Percentiles rank a stretch among this genome's conserved stretches.
These are phyloP conservation scores for Alternaria gaisen DNA, from an alignment of 2,329 filamentous ascomycete genomes.

Conservation along the genomic window DNA sequence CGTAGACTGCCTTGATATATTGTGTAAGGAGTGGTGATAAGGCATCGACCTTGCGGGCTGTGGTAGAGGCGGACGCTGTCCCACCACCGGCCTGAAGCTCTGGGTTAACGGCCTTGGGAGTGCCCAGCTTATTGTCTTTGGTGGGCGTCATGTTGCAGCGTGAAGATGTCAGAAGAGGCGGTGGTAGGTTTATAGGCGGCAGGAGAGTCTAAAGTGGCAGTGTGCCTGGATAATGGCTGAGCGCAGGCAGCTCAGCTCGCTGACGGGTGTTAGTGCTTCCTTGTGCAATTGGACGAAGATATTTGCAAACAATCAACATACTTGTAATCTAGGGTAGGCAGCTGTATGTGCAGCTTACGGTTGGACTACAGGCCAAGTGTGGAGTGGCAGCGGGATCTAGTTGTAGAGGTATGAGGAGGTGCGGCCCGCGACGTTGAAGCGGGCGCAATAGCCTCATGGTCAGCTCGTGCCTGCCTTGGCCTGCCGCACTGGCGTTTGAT, in stretches of 20 bases:
- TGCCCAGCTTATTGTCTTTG: constrained; percentile 44
- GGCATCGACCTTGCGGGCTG: constrained; percentile 42
- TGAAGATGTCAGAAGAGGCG: not conserved
- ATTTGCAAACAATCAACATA: not conserved
- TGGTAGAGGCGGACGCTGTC: constrained; percentile 37
- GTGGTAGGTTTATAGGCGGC: not conserved
- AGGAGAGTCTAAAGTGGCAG: not conserved
- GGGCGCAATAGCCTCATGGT: constrained; percentile 22
- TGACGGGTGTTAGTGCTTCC: constrained; percentile 18
- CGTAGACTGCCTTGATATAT: constrained; percentile 41
- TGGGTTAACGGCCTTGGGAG: constrained; percentile 43
- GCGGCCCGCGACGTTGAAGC: constrained; percentile 29
- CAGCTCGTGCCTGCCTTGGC: constrained; percentile 33
- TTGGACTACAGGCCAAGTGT: not conserved
- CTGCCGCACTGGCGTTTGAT: constrained; percentile 32
- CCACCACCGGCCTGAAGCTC: constrained; percentile 52
- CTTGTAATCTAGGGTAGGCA: not conserved
- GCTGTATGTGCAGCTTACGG: not conserved
- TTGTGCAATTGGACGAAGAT: not conserved
- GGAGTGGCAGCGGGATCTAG: constrained; percentile 14
- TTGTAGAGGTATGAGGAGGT: constrained; percentile 14
- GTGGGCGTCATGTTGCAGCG: constrained; percentile 23
- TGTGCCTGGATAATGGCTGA: constrained; percentile 8
- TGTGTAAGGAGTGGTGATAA: constrained; percentile 39
- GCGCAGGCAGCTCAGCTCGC: constrained; percentile 26